Evolutionary conservation across 179 eudicot species (phyloP), one percentile per base, ranked within the genome.

Genomic region (Beta macrorhiza): DNA sequence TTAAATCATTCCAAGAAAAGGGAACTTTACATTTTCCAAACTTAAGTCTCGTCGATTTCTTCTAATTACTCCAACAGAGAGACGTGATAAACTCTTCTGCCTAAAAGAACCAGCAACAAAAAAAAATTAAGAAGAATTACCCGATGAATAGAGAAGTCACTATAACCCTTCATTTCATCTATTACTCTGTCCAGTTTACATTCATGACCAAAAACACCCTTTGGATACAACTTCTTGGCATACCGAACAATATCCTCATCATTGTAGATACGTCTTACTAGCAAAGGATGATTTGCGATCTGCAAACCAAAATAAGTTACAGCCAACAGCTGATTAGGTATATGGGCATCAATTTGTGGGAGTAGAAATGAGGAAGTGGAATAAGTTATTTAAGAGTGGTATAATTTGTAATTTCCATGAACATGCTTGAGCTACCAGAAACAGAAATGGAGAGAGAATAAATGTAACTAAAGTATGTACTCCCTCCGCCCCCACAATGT

Each of bases 271-370:
- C 98, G 98, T 82, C 99, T 92, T 87, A 96, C 91, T 78, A 96
- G 89, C 84, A 96, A 88, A 42, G 97, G 98, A 86, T 96, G 99
- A 88, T 96, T 96, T 74, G 99, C 99, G 84, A 96, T 96, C 99
- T 96, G 92, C 59, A 78, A 52, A 65, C 49, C 75, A 79, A 80
- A 64, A 29, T n/a, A 64, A 62, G 81, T 42, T 29, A 73, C 62
- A 57, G 75, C 15, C n/a, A 72, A 72, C 19, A 14, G 17, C 64
- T 75, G 12, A 32, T 13, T 15, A 7, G 47, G 6, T 73, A 55
- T 13, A 53, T 1, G 45, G 3, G 37, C 49, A 73, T 52, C 62
- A 52, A 22, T 19, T 53, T 15, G 64, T 74, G 8, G 49, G 22
- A 55, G 45, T 16, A 1, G 1, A 19, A 29, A 49, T 49, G 20